phyloP scores from a whole-genome alignment of 805 yeast genomes.

The Candida taoyuanica region DNA sequence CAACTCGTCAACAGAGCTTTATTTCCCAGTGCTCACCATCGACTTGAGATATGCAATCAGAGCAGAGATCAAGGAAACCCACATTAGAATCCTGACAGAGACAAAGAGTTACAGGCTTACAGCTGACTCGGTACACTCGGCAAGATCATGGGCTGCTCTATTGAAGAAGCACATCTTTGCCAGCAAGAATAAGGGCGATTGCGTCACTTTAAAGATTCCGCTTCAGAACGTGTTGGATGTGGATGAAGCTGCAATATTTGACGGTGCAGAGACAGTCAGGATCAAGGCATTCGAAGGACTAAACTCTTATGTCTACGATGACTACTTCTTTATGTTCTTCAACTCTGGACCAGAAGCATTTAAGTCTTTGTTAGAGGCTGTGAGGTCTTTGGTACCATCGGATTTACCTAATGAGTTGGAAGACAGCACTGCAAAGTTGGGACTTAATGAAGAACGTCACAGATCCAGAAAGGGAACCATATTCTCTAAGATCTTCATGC shows the following conservation, averaged over 20 bases:
- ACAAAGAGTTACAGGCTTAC: slow-evolving; percentile 56
- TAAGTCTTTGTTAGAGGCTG: slow-evolving; percentile 35
- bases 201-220: slow-evolving; percentile 77
- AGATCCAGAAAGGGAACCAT: slow-evolving; percentile 3
- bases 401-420: slow-evolving; percentile 1
- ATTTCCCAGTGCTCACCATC: slow-evolving; percentile 75
- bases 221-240: slow-evolving; percentile 58
- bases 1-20: slow-evolving; percentile 68
- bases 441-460: not conserved
- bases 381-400: slow-evolving; percentile 20
- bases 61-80: slow-evolving; percentile 40
- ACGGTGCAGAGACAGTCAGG: slow-evolving; percentile 50
- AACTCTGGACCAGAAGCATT: slow-evolving; percentile 42
- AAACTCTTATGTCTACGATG: slow-evolving; percentile 55
- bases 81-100: slow-evolving; percentile 52
- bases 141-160: slow-evolving; percentile 74
- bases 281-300: slow-evolving; percentile 57
- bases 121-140: slow-evolving; percentile 69
- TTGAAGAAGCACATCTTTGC: slow-evolving; percentile 76
- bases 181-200: slow-evolving; percentile 61
- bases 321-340: slow-evolving; percentile 66
- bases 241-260: slow-evolving; percentile 51
- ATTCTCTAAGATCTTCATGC: slow-evolving; percentile 1
- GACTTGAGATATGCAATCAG: slow-evolving; percentile 61
- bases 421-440: slow-evolving; percentile 8